Base-by-base conservation (phyloP, 2,329 filamentous ascomycete species). In the Sclerotinia glacialis region DNA sequence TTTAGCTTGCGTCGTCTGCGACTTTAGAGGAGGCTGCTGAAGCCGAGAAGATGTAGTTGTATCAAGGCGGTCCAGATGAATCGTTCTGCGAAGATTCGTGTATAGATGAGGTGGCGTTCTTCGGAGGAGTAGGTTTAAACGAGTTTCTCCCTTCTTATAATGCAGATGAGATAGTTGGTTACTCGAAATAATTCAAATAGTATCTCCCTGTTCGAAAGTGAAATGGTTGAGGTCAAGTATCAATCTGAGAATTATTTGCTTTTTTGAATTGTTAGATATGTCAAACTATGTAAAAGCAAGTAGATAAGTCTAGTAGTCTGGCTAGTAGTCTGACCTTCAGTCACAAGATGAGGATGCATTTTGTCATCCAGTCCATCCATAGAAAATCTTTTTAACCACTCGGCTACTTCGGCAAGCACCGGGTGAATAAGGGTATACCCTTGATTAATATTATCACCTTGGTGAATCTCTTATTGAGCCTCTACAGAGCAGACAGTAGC, bases 401-500 rank as follows among this genome's bases (percentile, higher is more conserved):
- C 7, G 21, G 23, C 8, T 49, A 14, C n/a, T 37, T 26, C 44
- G 28, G 44, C 44, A 49, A 60, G 47, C 2, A 23, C 21, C 44
- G 14, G 58, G 14, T 34, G 8, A 37, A 26, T 23, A 1, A 47
- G 26, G 7, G 21, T n/a, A 37, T 26, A 49, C n/a, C 49, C 18
- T 26, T 9, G 31, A 21, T 1, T 7, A 7, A 5, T 47, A 47
- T 7, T 12, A 23, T 49, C n/a, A 37, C 16, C 44, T 37, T 60
- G 44, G 58, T 60, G 58, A 60, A 60, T 60, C 14, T 18, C 12
- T 21, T 14, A 12, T 26, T 49, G 44, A 60, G 14, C 28, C 44
- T 49, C 3, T 37, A 60, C 44, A 26, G 2, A 23, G 37, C 7
- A 60, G 23, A 12, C 23, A 23, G 21, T 11, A 55, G 52, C 44